phyloP scores from a whole-genome alignment of 345 rosid species.

The Rhizophora mangle region DNA sequence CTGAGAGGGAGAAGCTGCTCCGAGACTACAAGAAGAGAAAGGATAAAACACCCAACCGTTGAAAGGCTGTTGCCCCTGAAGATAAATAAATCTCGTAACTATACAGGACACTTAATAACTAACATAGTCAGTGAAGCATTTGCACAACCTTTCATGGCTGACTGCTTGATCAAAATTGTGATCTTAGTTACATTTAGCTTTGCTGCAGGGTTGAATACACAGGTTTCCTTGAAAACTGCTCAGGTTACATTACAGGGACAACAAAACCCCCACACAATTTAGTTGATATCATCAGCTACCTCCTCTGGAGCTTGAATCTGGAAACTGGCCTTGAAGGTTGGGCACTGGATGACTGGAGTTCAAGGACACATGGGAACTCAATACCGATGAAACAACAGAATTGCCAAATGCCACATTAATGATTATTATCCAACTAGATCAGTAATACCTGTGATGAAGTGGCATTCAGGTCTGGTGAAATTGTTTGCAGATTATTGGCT shows the following conservation, averaged over 20 bases:
- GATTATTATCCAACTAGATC: not conserved
- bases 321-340: slow-evolving; percentile 73
- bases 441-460: slow-evolving; percentile 49
- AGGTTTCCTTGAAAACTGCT: too few species aligned
- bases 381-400: not conserved
- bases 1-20: slow-evolving; percentile 49
- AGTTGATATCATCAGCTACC: slow-evolving; percentile 26
- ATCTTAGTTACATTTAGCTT: too few species aligned
- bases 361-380: not conserved
- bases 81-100: too few species aligned
- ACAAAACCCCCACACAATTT: too few species aligned
- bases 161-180: too few species aligned
- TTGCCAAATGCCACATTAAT: not conserved
- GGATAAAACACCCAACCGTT: slow-evolving; percentile 25
- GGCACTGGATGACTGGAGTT: slow-evolving; percentile 41
- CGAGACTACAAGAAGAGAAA: slow-evolving; percentile 48
- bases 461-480: slow-evolving; percentile 16
- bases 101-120: too few species aligned
- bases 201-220: too few species aligned
- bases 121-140: too few species aligned
- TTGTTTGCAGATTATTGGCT: slow-evolving; percentile 28
- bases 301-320: slow-evolving; percentile 75
- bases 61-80: not conserved
- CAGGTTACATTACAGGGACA: too few species aligned
- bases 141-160: too few species aligned